Conservation (phyloP, 352 stramenopile species). For the Hyaloperonospora brassicae region DNA sequence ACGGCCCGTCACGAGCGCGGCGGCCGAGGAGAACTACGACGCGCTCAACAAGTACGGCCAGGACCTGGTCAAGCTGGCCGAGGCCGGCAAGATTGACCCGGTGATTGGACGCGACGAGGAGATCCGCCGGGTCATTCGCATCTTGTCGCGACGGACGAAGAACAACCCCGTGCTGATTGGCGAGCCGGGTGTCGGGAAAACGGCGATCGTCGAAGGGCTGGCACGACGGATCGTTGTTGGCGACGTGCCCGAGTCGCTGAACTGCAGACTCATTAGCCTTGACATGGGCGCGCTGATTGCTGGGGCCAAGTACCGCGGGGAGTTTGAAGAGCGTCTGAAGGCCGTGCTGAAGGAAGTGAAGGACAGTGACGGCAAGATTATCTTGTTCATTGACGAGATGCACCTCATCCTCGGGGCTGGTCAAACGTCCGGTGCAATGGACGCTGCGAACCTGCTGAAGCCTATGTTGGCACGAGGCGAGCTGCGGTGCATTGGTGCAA, state of each 20-base stretch:
- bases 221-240: conserved; percentile 94
- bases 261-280: conserved; percentile 87
- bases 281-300: conserved; percentile 96
- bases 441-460: conserved; percentile 97
- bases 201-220: conserved; percentile 91
- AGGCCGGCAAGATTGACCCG: conserved; percentile 94
- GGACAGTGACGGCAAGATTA: conserved; percentile 92
- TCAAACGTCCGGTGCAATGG: conserved; percentile 89
- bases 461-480: conserved; percentile 94
- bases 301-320: conserved; percentile 95
- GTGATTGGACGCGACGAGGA: conserved; percentile 97
- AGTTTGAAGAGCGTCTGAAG: conserved; percentile 98
- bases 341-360: conserved; percentile 91
- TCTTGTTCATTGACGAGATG: conserved; percentile 99
- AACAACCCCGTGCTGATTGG: conserved; percentile 97
- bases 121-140: conserved; percentile 93
- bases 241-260: conserved; percentile 92
- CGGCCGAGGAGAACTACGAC: conserved; percentile 89
- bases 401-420: conserved; percentile 94
- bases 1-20: conserved; percentile 61
- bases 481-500: conserved; percentile 96
- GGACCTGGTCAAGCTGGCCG: conserved; percentile 89
- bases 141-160: conserved; percentile 94
- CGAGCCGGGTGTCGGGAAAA: conserved; percentile 96
- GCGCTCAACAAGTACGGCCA: conserved; percentile 92